These are phyloP conservation scores for Lepidium africanum DNA, from an alignment of 345 rosid genomes.

Conservation along the genomic window DNA sequence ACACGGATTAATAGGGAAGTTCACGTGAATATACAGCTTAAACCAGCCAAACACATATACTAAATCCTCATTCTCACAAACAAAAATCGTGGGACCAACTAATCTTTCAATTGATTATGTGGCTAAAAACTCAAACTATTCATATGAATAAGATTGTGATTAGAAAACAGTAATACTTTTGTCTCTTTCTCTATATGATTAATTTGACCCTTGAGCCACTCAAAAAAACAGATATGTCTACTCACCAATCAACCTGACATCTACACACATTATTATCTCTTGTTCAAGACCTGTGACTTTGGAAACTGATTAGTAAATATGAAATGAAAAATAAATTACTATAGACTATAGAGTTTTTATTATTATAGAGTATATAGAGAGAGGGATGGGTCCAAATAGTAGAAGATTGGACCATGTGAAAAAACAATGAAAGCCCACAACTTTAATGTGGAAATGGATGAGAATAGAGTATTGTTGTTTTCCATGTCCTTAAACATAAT, in stretches of 20 bases:
- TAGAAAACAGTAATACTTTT: slow-evolving; percentile 18
- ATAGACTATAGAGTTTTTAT: background rate
- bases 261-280: background rate
- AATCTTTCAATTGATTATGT: slow-evolving; percentile 16
- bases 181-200: slow-evolving; percentile 20
- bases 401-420: slow-evolving; percentile 26
- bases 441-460: slow-evolving; percentile 16
- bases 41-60: slow-evolving; percentile 10
- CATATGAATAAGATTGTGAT: slow-evolving; percentile 16
- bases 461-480: slow-evolving; percentile 21
- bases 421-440: slow-evolving; percentile 30
- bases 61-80: slow-evolving; percentile 7
- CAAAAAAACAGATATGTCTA: slow-evolving; percentile 24
- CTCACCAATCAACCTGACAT: slow-evolving; percentile 11
- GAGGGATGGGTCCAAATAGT: slow-evolving; percentile 19
- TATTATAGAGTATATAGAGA: background rate
- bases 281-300: slow-evolving; percentile 13
- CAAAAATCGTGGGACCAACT: slow-evolving; percentile 31
- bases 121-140: slow-evolving; percentile 21
- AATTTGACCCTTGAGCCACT: slow-evolving; percentile 25
- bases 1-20: slow-evolving; percentile 7
- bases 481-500: slow-evolving; percentile 26
- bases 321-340: background rate
- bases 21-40: slow-evolving; percentile 29
- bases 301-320: slow-evolving; percentile 10